Percentiles rank a stretch among this genome's conserved stretches.
Evolutionary conservation across 306 rosid species (phyloP).

Genomic region (Malus fusca): DNA sequence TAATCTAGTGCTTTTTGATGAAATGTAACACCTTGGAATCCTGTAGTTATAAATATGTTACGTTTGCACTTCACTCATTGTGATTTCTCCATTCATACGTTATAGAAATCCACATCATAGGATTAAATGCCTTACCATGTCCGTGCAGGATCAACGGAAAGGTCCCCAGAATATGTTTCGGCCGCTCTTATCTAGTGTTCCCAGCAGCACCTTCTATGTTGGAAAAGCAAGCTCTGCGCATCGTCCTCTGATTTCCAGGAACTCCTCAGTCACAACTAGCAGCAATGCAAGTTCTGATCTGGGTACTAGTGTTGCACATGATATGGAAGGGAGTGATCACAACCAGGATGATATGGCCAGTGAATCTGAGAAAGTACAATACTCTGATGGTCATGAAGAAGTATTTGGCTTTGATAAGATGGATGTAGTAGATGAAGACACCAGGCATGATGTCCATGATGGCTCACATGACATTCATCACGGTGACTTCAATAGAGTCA

Average conservation of each 20-base stretch:
- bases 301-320: slow-evolving; percentile 44
- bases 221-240: slow-evolving; percentile 61
- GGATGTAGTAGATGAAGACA: slow-evolving; percentile 43
- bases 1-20: background rate
- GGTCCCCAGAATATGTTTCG: slow-evolving; percentile 82
- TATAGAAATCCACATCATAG: slow-evolving; percentile 7
- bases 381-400: slow-evolving; percentile 54
- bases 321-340: slow-evolving; percentile 56
- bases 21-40: background rate
- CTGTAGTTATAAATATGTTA: background rate
- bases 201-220: slow-evolving; percentile 61
- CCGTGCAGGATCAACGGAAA: slow-evolving; percentile 62
- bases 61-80: background rate
- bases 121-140: slow-evolving; percentile 6
- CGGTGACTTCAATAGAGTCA: slow-evolving; percentile 20
- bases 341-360: slow-evolving; percentile 51
- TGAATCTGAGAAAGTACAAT: slow-evolving; percentile 48
- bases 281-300: slow-evolving; percentile 69
- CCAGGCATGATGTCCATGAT: slow-evolving; percentile 22
- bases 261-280: slow-evolving; percentile 68
- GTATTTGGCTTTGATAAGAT: slow-evolving; percentile 64
- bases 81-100: background rate
- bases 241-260: slow-evolving; percentile 64
- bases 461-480: slow-evolving; percentile 26
- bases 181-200: slow-evolving; percentile 88